Conservation (phyloP, 1,284 basidiomycete genomes). For the Cutaneotrichosporon sp. region DNA sequence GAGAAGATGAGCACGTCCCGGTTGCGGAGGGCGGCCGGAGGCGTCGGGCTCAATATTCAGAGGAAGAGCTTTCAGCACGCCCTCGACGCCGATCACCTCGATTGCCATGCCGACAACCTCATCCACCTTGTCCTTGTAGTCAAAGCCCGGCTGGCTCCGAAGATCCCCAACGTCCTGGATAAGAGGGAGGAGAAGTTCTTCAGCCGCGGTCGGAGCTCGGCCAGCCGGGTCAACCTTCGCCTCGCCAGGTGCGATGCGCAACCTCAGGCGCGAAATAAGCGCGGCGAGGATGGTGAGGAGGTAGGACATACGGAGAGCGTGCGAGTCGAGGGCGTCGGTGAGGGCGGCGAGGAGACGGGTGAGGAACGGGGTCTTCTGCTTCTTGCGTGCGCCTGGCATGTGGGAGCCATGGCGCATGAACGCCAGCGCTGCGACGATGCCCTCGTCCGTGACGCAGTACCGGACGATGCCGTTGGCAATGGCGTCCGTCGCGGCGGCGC, state of each 20-base stretch:
- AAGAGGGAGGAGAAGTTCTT: conserved; percentile 66
- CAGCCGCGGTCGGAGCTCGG: conserved; percentile 60
- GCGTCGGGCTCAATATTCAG: conserved; percentile 77
- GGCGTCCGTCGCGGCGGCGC: conserved; percentile 60
- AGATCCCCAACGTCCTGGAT: conserved; percentile 70
- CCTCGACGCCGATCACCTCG: conserved; percentile 77
- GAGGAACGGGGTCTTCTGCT: conserved; percentile 57
- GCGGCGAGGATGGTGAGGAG: conserved; percentile 57
- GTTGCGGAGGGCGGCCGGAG: conserved; percentile 42
- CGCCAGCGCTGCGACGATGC: conserved; percentile 55
- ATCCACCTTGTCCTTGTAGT: conserved; percentile 86
- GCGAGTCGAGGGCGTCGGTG: conserved; percentile 62
- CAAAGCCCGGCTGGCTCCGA: conserved; percentile 74
- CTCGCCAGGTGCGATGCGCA: conserved; percentile 30
- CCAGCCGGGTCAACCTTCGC: conserved; percentile 51
- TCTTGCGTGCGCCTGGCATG: conserved; percentile 47
- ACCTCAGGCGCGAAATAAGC: conserved; percentile 50
- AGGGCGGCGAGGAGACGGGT: conserved; percentile 61
- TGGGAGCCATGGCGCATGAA: conserved; percentile 38
- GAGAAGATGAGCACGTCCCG: conserved; percentile 78
- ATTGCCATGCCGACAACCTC: conserved; percentile 73
- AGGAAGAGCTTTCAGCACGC: conserved; percentile 70
- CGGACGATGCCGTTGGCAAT: conserved; percentile 57
- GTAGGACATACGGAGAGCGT: conserved; percentile 64
- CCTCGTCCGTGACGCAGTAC: conserved; percentile 63